phyloP scores from a whole-genome alignment of 2,329 filamentous ascomycete species.

The Pseudogymnoascus sp. region DNA sequence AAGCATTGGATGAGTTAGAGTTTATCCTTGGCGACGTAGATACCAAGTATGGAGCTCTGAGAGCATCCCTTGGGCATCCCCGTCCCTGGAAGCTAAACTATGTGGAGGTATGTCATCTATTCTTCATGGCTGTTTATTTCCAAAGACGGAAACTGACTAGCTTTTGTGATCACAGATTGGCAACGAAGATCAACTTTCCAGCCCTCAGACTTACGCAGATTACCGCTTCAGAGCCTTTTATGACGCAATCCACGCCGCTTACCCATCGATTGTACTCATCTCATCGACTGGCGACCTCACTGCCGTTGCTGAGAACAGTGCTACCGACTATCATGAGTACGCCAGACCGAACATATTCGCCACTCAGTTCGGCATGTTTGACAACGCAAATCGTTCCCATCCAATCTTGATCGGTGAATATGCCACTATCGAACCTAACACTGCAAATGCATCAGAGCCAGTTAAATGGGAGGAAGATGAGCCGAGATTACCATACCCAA shows the following conservation, averaged over 20 bases:
- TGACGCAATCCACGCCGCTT: constrained; percentile 33
- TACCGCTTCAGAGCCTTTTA: constrained; percentile 41
- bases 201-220: constrained; percentile 26
- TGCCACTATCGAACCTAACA: constrained; percentile 20
- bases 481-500: constrained; percentile 15
- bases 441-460: background rate
- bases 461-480: constrained; percentile 13
- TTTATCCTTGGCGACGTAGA: constrained; percentile 39
- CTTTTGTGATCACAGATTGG: constrained; percentile 12
- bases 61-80: constrained; percentile 41
- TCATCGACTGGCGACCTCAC: constrained; percentile 19
- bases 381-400: constrained; percentile 15
- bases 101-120: constrained; percentile 37
- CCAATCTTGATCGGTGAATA: constrained; percentile 24
- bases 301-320: constrained; percentile 10
- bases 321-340: constrained; percentile 22
- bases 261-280: constrained; percentile 38
- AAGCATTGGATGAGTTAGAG: constrained; percentile 43
- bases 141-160: background rate
- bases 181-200: constrained; percentile 35
- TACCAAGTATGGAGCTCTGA: constrained; percentile 38
- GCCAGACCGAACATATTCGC: constrained; percentile 20
- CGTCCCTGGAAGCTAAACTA: constrained; percentile 42
- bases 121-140: background rate
- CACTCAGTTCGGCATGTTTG: constrained; percentile 17